Conservation (phyloP, 352 stramenopile species). For the Pythium utonaiense region DNA sequence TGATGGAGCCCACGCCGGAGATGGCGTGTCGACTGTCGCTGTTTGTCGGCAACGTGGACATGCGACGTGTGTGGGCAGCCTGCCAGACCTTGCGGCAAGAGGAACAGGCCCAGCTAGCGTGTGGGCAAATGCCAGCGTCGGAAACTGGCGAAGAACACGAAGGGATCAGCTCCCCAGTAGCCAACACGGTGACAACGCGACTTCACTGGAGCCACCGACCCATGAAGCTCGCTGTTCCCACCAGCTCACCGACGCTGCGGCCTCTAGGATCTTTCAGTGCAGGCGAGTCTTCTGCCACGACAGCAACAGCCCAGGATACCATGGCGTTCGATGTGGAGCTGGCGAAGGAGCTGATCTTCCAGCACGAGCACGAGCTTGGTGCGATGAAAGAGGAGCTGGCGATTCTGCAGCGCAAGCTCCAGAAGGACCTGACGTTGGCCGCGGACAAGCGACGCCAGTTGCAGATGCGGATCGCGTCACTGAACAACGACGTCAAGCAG, state of each 20-base stretch:
- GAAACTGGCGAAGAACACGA: background rate
- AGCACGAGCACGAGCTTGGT: constrained; percentile 58
- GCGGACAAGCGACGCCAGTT: constrained; percentile 46
- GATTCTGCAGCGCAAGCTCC: constrained; percentile 40
- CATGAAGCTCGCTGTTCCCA: constrained; percentile 14
- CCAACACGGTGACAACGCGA: constrained; percentile 12
- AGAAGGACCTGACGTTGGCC: constrained; percentile 17
- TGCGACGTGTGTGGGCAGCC: constrained; percentile 48
- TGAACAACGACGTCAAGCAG: constrained; percentile 63
- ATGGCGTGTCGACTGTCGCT: constrained; percentile 32
- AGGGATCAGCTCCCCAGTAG: background rate
- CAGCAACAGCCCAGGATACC: constrained; percentile 12
- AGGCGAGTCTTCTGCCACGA: background rate
- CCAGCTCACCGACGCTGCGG: constrained; percentile 9
- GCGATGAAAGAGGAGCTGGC: constrained; percentile 55
- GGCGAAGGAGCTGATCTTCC: constrained; percentile 53
- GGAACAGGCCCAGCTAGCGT: constrained; percentile 24
- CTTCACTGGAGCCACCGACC: constrained; percentile 46
- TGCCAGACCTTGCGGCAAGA: constrained; percentile 48
- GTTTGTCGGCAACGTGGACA: constrained; percentile 52
- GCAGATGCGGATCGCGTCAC: constrained; percentile 41
- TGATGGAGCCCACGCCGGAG: constrained; percentile 29
- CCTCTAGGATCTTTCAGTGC: background rate
- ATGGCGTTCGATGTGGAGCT: constrained; percentile 51
- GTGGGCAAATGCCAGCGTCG: background rate